phyloP scores from a whole-genome alignment of 805 yeast species.

The Grigorovia jiainica region DNA sequence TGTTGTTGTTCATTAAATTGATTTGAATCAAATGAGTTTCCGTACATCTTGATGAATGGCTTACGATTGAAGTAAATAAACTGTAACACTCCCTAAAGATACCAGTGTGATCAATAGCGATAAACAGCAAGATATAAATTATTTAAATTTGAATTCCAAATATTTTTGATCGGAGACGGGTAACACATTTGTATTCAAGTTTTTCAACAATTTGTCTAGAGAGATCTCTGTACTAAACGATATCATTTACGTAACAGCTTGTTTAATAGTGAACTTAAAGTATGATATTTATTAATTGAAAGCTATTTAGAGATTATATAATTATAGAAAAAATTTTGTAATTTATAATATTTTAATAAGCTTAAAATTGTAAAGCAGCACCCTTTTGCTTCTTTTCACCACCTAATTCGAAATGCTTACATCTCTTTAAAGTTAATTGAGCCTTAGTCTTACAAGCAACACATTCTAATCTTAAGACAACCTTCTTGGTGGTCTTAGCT shows the following conservation, averaged over 20 bases:
- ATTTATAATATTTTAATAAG: slow-evolving; percentile 1
- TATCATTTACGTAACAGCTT: too few relatives aligned
- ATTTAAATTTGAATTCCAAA: too few relatives aligned
- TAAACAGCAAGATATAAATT: too few relatives aligned
- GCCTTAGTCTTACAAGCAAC: slow-evolving; percentile 97
- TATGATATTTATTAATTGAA: background rate
- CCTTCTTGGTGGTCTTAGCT: slow-evolving; percentile 99
- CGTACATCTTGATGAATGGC: background rate
- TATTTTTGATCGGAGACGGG: too few relatives aligned
- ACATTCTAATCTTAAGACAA: slow-evolving; percentile 98
- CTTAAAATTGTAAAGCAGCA: slow-evolving; percentile 98
- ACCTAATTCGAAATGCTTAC: slow-evolving; percentile 99
- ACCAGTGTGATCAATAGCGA: too few relatives aligned
- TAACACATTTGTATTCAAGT: too few relatives aligned
- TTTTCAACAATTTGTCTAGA: too few relatives aligned
- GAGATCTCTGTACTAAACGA: too few relatives aligned
- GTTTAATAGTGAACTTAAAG: background rate
- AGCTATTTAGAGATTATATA: background rate
- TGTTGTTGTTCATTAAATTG: background rate
- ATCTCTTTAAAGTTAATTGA: slow-evolving; percentile 96
- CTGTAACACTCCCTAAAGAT: too few relatives aligned
- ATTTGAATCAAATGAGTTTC: background rate
- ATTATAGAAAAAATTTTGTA: background rate
- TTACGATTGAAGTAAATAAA: too few relatives aligned
- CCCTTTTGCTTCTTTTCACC: slow-evolving; percentile 99